Evolutionary conservation across 495 filamentous ascomycete genomes (phyloP).

Genomic region (Podospora pseudopauciseta): DNA sequence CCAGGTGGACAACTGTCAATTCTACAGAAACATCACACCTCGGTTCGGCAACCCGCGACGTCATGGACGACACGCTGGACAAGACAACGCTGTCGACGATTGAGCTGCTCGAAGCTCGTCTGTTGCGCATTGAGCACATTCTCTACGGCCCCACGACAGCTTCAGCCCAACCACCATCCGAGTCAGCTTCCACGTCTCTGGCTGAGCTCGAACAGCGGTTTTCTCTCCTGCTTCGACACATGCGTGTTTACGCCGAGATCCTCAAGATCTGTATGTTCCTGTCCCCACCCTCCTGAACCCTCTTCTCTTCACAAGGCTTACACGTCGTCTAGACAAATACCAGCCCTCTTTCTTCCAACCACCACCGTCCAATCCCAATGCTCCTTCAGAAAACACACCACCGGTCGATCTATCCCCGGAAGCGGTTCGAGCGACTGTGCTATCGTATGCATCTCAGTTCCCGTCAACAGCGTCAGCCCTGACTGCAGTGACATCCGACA

Average conservation of each 20-base stretch:
- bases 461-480: conserved; percentile 74
- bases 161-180: conserved; percentile 37
- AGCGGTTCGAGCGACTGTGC: conserved; percentile 61
- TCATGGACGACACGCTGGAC: conserved; percentile 49
- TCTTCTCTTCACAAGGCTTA: conserved; percentile 13
- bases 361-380: conserved; percentile 25
- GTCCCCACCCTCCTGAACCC: neutral
- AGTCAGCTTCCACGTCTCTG: conserved; percentile 52
- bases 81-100: conserved; percentile 60
- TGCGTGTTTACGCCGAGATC: conserved; percentile 46
- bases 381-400: conserved; percentile 27
- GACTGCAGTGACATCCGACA: conserved; percentile 67
- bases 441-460: conserved; percentile 70
- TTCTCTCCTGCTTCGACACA: conserved; percentile 33
- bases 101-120: conserved; percentile 70
- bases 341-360: conserved; percentile 49
- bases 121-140: conserved; percentile 69
- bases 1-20: neutral
- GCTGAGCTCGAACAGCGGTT: conserved; percentile 60
- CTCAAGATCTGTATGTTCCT: conserved; percentile 46
- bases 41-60: conserved; percentile 9
- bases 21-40: neutral
- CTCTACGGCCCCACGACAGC: conserved; percentile 55
- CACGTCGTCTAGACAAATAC: conserved; percentile 34
- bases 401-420: conserved; percentile 43